Percentiles rank a stretch among this genome's conserved stretches.
Evolutionary conservation across 2,329 filamentous ascomycete genomes (phyloP).

Genomic region (Penicillium sp.): DNA sequence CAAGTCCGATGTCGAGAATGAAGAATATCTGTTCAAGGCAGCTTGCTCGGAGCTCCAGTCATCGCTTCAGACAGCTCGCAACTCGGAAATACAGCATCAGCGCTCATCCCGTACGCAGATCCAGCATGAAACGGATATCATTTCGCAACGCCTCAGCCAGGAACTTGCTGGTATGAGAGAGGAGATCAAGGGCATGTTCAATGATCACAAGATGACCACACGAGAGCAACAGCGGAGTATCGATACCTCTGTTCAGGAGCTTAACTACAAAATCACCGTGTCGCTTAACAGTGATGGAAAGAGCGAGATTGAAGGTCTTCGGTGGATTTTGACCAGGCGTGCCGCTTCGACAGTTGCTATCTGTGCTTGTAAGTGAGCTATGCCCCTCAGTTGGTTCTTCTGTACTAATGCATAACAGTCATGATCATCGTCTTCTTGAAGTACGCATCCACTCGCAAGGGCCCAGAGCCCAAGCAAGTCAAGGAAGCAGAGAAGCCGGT

Average conservation of each 20-base stretch:
- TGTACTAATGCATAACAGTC: constrained; percentile 32
- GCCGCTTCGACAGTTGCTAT: constrained; percentile 58
- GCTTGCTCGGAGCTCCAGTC: constrained; percentile 88
- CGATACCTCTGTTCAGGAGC: constrained; percentile 85
- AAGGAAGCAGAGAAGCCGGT: constrained; percentile 32
- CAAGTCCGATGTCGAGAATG: constrained; percentile 91
- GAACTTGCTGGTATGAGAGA: constrained; percentile 79
- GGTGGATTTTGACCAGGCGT: constrained; percentile 75
- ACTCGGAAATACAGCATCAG: constrained; percentile 73
- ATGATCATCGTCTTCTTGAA: constrained; percentile 49
- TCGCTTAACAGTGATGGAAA: constrained; percentile 83
- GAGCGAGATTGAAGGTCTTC: constrained; percentile 83
- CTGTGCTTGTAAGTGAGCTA: constrained; percentile 45
- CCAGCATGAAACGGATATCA: constrained; percentile 92
- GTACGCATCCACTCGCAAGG: constrained; percentile 42
- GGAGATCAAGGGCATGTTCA: constrained; percentile 91
- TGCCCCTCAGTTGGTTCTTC: not conserved
- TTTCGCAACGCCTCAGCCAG: constrained; percentile 78
- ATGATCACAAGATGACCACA: constrained; percentile 90
- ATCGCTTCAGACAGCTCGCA: constrained; percentile 75
- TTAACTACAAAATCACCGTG: constrained; percentile 95
- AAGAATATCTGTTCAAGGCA: constrained; percentile 88
- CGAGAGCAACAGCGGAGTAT: constrained; percentile 80
- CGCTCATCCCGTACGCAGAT: constrained; percentile 78
- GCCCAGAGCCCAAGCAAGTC: constrained; percentile 35